phyloP scores from a whole-genome alignment of 495 filamentous ascomycete species.

The Lichenothelia convexa region DNA sequence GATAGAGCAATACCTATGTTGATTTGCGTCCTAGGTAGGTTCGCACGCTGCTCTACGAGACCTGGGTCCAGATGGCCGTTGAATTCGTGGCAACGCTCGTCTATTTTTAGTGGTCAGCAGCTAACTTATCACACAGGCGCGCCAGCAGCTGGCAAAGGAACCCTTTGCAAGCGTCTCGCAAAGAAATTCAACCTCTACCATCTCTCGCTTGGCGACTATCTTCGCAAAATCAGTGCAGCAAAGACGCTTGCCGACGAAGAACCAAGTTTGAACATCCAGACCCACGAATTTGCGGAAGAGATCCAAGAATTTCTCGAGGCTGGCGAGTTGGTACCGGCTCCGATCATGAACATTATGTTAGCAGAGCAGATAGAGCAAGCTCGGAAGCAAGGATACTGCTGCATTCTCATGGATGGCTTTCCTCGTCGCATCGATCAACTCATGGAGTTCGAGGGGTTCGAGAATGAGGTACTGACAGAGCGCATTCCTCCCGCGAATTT shows the following conservation, averaged over 20 bases:
- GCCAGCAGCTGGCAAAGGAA: conserved; percentile 4
- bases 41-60: too few relatives aligned
- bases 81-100: too few relatives aligned
- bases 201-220: background rate
- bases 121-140: background rate
- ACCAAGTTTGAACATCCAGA: background rate
- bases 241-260: background rate
- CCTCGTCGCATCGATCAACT: conserved; percentile 2
- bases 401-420: conserved; percentile 5
- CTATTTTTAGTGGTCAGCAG: too few relatives aligned
- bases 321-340: background rate
- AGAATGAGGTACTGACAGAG: too few relatives aligned
- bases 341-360: background rate
- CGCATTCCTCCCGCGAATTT: too few relatives aligned
- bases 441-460: too few relatives aligned
- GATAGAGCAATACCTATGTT: too few relatives aligned
- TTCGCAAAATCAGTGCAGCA: background rate
- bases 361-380: background rate
- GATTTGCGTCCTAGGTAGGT: too few relatives aligned
- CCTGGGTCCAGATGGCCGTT: too few relatives aligned
- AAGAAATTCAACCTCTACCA: conserved; percentile 1
- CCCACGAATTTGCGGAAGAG: background rate
- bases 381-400: background rate
- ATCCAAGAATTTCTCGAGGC: background rate
- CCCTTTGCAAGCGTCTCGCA: conserved; percentile 1